These are phyloP conservation scores for Exophiala mesophila DNA, from an alignment of 2,329 filamentous ascomycete species.

Conservation along the genomic window DNA sequence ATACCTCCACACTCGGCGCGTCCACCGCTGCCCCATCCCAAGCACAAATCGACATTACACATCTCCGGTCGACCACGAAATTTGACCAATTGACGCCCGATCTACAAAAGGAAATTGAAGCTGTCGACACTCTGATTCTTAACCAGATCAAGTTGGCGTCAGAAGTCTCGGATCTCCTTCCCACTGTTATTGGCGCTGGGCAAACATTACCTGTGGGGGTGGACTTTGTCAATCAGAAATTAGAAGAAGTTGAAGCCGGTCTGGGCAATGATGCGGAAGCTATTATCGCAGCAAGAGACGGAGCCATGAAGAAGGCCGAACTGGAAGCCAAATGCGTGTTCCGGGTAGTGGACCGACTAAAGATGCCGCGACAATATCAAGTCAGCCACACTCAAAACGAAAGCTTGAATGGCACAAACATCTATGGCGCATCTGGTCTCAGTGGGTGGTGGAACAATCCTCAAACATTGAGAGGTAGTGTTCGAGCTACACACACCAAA, in stretches of 20 bases:
- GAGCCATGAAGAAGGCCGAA: constrained; percentile 58
- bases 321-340: constrained; percentile 67
- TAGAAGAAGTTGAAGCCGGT: constrained; percentile 59
- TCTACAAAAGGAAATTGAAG: constrained; percentile 70
- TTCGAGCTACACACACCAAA: constrained; percentile 33
- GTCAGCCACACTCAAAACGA: constrained; percentile 33
- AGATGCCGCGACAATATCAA: constrained; percentile 62
- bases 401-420: constrained; percentile 16
- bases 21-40: constrained; percentile 55
- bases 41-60: constrained; percentile 71
- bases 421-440: constrained; percentile 23
- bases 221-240: constrained; percentile 56
- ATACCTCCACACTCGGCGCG: constrained; percentile 34
- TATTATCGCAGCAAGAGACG: constrained; percentile 53
- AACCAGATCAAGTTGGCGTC: constrained; percentile 69
- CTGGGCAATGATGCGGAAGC: constrained; percentile 59
- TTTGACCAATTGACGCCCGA: constrained; percentile 85
- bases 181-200: constrained; percentile 58
- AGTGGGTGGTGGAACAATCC: constrained; percentile 30
- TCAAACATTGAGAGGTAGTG: constrained; percentile 24
- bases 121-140: constrained; percentile 74
- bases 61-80: constrained; percentile 79
- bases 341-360: constrained; percentile 68
- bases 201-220: constrained; percentile 62
- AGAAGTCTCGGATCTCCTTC: constrained; percentile 68